These are phyloP conservation scores for Apiospora hydei DNA, from an alignment of 2,329 filamentous ascomycete genomes.

Conservation along the genomic window DNA sequence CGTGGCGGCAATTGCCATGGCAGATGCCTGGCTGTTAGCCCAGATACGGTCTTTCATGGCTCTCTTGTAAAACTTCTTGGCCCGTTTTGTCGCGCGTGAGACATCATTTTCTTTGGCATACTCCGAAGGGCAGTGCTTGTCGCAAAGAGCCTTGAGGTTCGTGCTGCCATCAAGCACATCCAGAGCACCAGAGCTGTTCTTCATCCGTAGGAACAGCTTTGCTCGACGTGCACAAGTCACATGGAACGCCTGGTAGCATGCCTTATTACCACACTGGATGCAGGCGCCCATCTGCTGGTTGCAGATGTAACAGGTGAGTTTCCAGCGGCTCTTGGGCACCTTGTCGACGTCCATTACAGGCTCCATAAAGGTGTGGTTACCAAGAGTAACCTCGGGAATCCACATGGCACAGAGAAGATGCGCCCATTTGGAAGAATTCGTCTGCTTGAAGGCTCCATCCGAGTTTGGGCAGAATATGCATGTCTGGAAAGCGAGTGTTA, in stretches of 20 bases:
- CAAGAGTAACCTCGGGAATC: constrained; percentile 96
- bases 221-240: constrained; percentile 93
- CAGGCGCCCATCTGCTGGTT: constrained; percentile 97
- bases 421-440: constrained; percentile 94
- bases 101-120: constrained; percentile 89
- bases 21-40: constrained; percentile 88
- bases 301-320: constrained; percentile 93
- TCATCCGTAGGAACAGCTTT: constrained; percentile 93
- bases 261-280: constrained; percentile 98
- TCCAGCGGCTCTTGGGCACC: constrained; percentile 94
- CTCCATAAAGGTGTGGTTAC: constrained; percentile 97
- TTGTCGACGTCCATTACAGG: constrained; percentile 98
- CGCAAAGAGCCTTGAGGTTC: constrained; percentile 91
- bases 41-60: constrained; percentile 90
- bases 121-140: constrained; percentile 90
- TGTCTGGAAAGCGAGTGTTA: constrained; percentile 57
- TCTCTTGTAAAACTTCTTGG: constrained; percentile 87
- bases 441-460: constrained; percentile 98
- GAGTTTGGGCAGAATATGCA: constrained; percentile 99
- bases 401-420: constrained; percentile 97
- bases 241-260: constrained; percentile 96
- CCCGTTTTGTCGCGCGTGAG: constrained; percentile 78
- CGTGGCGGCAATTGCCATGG: constrained; percentile 79
- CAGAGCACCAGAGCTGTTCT: constrained; percentile 81
- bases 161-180: constrained; percentile 81